Evolutionary conservation across 371 early-diverging fungal species (phyloP).

Genomic region (Globomyces sp.): DNA sequence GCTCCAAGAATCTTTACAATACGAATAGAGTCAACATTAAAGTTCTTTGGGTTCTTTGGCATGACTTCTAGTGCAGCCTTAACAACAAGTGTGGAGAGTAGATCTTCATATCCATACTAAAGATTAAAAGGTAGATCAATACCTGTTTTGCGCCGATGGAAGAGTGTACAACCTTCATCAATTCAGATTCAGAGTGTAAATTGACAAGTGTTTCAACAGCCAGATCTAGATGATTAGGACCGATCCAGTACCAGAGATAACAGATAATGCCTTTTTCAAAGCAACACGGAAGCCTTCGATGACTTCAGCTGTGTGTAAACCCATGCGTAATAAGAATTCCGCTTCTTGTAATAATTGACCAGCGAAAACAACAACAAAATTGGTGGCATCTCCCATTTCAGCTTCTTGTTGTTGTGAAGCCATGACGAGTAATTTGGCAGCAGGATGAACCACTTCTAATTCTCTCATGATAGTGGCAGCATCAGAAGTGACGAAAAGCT

Average conservation of each 20-base stretch:
- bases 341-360: slow-evolving; percentile 93
- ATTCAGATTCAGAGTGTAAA: slow-evolving; percentile 54
- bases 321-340: slow-evolving; percentile 88
- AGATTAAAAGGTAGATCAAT: neutral
- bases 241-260: slow-evolving; percentile 68
- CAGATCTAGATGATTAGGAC: slow-evolving; percentile 50
- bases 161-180: slow-evolving; percentile 71
- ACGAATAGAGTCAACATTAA: slow-evolving; percentile 94
- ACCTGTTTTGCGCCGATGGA: slow-evolving; percentile 81
- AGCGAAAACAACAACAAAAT: slow-evolving; percentile 92
- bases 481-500: slow-evolving; percentile 98
- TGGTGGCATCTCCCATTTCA: slow-evolving; percentile 95
- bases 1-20: slow-evolving; percentile 98
- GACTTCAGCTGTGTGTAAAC: slow-evolving; percentile 91
- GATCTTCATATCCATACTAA: slow-evolving; percentile 91
- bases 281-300: slow-evolving; percentile 94
- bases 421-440: slow-evolving; percentile 95
- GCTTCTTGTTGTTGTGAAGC: slow-evolving; percentile 98
- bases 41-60: slow-evolving; percentile 81
- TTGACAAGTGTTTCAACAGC: slow-evolving; percentile 63
- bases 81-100: slow-evolving; percentile 76
- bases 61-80: slow-evolving; percentile 87
- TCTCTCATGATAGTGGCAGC: slow-evolving; percentile 99
- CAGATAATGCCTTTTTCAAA: slow-evolving; percentile 74
- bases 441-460: slow-evolving; percentile 98